Conservation (phyloP, 1,284 basidiomycete genomes). For the Rhodotorula sp. region DNA sequence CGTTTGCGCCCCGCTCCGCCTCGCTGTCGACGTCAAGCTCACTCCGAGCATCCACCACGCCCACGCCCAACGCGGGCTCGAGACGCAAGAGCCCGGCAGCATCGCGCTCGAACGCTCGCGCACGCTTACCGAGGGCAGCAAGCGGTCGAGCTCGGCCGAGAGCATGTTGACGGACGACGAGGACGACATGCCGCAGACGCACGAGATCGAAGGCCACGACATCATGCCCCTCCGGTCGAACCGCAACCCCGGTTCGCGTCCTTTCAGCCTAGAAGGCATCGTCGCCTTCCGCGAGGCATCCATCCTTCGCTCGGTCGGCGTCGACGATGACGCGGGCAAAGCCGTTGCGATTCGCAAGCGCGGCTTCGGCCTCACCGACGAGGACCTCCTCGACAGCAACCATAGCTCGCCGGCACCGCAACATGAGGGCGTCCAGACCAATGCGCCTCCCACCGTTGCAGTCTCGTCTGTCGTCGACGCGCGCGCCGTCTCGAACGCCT, state of each 20-base stretch:
- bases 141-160: not conserved
- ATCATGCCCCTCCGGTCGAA: no score
- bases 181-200: not conserved
- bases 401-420: not conserved
- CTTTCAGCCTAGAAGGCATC: no score
- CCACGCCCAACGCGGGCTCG: no score
- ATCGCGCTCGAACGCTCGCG: not conserved
- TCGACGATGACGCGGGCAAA: no score
- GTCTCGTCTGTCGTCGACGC: no score
- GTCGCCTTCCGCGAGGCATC: no score
- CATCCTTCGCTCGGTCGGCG: no score
- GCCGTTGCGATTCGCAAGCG: not conserved
- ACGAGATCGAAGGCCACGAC: no score
- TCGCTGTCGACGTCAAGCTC: not conserved
- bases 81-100: not conserved
- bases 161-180: not conserved
- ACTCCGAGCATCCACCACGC: not conserved
- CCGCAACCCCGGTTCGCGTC: no score
- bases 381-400: slow-evolving; percentile 8
- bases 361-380: slow-evolving; percentile 23
- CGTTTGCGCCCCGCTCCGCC: slow-evolving; percentile 8
- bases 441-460: no score
- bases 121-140: not conserved
- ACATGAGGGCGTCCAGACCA: no score
- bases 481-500: no score